Evolutionary conservation across 2,329 filamentous ascomycete genomes (phyloP).

Genomic region (Truncatella angustata): DNA sequence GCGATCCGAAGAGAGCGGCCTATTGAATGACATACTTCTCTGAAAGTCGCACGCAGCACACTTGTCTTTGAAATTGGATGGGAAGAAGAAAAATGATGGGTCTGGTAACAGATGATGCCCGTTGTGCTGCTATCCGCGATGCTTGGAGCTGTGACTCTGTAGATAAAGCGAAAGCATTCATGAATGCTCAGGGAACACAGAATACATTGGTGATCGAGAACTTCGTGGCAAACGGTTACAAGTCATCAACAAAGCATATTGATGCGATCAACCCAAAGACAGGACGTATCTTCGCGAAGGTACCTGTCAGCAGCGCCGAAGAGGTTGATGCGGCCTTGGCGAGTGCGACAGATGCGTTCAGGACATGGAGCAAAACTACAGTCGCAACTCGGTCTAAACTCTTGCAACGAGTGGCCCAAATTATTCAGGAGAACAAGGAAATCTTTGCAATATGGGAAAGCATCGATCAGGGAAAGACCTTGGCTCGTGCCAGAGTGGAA

Average conservation of each 20-base stretch:
- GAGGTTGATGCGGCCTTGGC: constrained; percentile 23
- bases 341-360: constrained; percentile 24
- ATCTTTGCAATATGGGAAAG: constrained; percentile 34
- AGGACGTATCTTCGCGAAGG: constrained; percentile 20
- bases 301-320: constrained; percentile 21
- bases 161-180: constrained; percentile 23
- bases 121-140: constrained; percentile 11
- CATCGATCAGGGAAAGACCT: constrained; percentile 33
- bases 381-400: constrained; percentile 21
- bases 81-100: too few relatives aligned
- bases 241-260: constrained; percentile 16
- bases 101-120: neutral
- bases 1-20: too few relatives aligned
- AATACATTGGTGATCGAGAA: constrained; percentile 17
- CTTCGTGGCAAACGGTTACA: constrained; percentile 17
- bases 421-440: constrained; percentile 28
- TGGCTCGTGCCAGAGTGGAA: constrained; percentile 30
- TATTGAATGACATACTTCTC: too few relatives aligned
- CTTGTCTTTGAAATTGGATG: too few relatives aligned
- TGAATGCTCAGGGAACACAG: constrained; percentile 11
- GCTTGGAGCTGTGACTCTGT: constrained; percentile 25
- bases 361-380: constrained; percentile 27
- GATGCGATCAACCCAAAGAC: constrained; percentile 30
- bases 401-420: constrained; percentile 22
- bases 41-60: too few relatives aligned